These are phyloP conservation scores for Sphaerosporella brunnea DNA, from an alignment of 495 filamentous ascomycete species.

Conservation along the genomic window DNA sequence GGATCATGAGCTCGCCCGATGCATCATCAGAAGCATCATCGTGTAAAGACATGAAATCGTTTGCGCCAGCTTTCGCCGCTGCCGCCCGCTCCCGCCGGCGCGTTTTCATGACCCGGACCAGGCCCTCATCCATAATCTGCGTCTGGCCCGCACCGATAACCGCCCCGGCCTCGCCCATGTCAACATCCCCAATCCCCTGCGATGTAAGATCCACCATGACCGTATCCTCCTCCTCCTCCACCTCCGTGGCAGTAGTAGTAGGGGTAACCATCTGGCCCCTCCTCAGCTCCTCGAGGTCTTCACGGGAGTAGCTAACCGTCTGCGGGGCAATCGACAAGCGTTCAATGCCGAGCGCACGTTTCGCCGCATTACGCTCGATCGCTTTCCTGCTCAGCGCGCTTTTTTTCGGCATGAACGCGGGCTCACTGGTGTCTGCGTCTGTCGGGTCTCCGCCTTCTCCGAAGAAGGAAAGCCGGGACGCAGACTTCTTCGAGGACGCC, in stretches of 20 bases:
- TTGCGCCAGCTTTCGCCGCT: slow-evolving; percentile 17
- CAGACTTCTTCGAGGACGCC: slow-evolving; percentile 42
- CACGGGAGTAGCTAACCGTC: slow-evolving; percentile 66
- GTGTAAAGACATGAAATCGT: slow-evolving; percentile 58
- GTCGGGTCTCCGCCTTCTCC: slow-evolving; percentile 42
- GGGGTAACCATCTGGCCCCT: slow-evolving; percentile 51
- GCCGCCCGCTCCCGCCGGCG: slow-evolving; percentile 53
- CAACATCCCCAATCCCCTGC: slow-evolving; percentile 32
- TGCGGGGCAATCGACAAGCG: slow-evolving; percentile 29
- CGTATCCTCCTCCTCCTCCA: slow-evolving; percentile 33
- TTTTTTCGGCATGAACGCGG: slow-evolving; percentile 52
- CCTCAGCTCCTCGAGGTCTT: slow-evolving; percentile 69
- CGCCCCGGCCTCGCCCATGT: neutral
- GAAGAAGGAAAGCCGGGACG: slow-evolving; percentile 51
- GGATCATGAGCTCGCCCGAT: slow-evolving; percentile 26
- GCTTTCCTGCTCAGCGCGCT: slow-evolving; percentile 48
- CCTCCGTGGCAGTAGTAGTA: too few species aligned
- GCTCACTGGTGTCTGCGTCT: slow-evolving; percentile 37
- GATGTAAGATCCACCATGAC: slow-evolving; percentile 48
- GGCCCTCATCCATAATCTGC: slow-evolving; percentile 40
- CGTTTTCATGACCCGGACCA: slow-evolving; percentile 84
- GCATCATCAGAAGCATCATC: slow-evolving; percentile 33
- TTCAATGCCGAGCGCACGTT: slow-evolving; percentile 23
- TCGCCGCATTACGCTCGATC: slow-evolving; percentile 51
- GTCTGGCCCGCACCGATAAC: neutral